Base-by-base conservation (phyloP, 768 basidiomycete species). In the Rossbeevera mucosa region DNA sequence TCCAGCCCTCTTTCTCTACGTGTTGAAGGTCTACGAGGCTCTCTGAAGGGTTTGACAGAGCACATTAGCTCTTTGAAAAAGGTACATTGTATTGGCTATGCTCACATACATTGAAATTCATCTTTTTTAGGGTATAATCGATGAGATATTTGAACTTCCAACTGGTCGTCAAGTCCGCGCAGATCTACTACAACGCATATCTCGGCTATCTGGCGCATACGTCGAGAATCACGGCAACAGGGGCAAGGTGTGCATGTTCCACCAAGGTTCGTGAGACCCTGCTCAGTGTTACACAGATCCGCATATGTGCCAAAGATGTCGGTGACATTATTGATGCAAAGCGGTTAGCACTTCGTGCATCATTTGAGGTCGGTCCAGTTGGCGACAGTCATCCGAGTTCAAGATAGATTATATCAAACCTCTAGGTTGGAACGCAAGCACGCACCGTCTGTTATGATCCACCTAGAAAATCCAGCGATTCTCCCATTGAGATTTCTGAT, bases 121-220 rank as follows among this genome's bases (percentile, higher is more conserved):
- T 26, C 0, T 13, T 41, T 41, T 18, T 12, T 13, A 70, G 70
- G 58, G 51, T 47, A 62, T 68, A 43, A 57, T 59, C 16, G 65
- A 72, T 40, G 71, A 74, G 24, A 66, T 59, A 22, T 62, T 71
- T 36, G 67, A 72, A 50, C 67, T 85, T 13, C 83, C 83, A 9
- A 68, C 75, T 4, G 64, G 69, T 24, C 61, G 60, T 41, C 65
- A 71, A n/a, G 59, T 88, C 36, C 69, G 66, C 1, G 59, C 69
- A 9, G 77, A 79, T 49, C 55, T 81, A n/a, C 59, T 85, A 20
- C 80, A 82, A 54, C 76, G 74, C 24, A 80, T 91, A 53, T 91
- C 89, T n/a, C 81, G 85, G 48, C 51, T 80, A 18, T 76, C 85
- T 7, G 81, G 80, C 41, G 87, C 83, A 4, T 82, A 83, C 56